These are phyloP conservation scores for Solanum sitiens DNA, from an alignment of 257 asterid species.

Conservation along the genomic window DNA sequence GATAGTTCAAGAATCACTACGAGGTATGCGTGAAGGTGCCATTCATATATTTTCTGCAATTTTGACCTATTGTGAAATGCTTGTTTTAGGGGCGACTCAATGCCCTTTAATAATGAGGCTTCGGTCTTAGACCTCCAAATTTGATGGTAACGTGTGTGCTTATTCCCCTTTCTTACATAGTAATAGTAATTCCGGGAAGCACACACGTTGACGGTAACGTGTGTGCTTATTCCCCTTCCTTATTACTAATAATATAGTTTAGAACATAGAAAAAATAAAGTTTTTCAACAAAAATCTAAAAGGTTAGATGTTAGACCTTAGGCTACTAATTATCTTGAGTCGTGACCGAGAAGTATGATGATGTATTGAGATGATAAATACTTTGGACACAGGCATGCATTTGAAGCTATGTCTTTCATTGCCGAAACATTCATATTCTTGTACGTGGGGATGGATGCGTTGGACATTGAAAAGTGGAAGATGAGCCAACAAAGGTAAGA, in stretches of 20 bases:
- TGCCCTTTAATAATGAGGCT: neutral
- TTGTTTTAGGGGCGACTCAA: neutral
- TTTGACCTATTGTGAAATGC: neutral
- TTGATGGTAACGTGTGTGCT: neutral
- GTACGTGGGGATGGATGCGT: constrained; percentile 92
- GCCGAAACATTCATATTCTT: constrained; percentile 87
- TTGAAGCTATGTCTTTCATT: constrained; percentile 79
- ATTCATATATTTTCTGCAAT: neutral
- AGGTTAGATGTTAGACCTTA: neutral
- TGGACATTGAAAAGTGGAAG: constrained; percentile 85
- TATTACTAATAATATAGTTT: neutral
- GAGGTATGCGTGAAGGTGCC: constrained; percentile 21
- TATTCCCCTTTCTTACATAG: neutral
- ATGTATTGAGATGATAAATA: neutral
- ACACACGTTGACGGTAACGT: neutral
- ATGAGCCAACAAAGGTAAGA: constrained; percentile 59
- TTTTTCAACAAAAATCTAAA: neutral
- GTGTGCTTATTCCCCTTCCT: neutral
- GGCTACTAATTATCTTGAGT: neutral
- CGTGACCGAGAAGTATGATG: neutral
- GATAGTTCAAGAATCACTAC: constrained; percentile 82
- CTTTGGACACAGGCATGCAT: constrained; percentile 59
- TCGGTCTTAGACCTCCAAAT: neutral
- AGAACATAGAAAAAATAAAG: neutral
- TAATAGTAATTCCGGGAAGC: neutral